Evolutionary conservation across 2,329 filamentous ascomycete species (phyloP), one percentile per base, ranked within the genome.

Genomic region (Xylariomycetidae sp.): DNA sequence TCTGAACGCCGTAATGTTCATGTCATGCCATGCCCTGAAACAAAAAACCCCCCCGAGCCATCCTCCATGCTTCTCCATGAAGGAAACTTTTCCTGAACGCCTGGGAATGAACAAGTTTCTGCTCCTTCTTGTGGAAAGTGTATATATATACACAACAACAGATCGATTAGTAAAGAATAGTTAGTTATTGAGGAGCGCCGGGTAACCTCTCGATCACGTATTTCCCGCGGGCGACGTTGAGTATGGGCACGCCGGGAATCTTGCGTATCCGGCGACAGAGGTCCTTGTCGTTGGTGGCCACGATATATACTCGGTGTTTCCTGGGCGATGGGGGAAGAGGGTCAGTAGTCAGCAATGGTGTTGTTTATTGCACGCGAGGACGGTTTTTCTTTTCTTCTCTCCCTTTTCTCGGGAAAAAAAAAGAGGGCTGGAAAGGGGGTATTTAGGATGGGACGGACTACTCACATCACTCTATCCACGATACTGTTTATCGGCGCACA

Each of bases 161-260:
- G n/a, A n/a, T n/a, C n/a, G n/a, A n/a, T n/a, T n/a, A n/a, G n/a
- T n/a, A n/a, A n/a, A n/a, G n/a, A n/a, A n/a, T n/a, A n/a, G 15
- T 12, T 10, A 6, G 15, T 20, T 44, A 50, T 29, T 88, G 82
- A 20, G 86, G 85, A 23, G 86, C 87, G 61, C 88, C 85, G 5
- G 89, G 89, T 42, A 96, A 63, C 51, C 89, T 78, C 70, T 97
- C 92, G 53, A 98, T 92, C 30, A 90, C 82, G 62, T 96, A 97
- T 63, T 96, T 96, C 28, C 86, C 88, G 53, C 86, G 77, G 5
- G 84, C 85, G 17, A 92, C 87, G 53, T 81, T 88, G 70, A 95
- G 74, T 49, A 86, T 78, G 16, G 82, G 82, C 37, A 85, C 80
- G 60, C 73, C 70, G 4, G 63, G 62, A 18, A 92, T 79, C 66